A percentile compares a stretch with the other conserved stretches of the same genome.
Evolutionary conservation across 2,329 filamentous ascomycete species (phyloP).

Genomic region (Exserohilum rostratum): DNA sequence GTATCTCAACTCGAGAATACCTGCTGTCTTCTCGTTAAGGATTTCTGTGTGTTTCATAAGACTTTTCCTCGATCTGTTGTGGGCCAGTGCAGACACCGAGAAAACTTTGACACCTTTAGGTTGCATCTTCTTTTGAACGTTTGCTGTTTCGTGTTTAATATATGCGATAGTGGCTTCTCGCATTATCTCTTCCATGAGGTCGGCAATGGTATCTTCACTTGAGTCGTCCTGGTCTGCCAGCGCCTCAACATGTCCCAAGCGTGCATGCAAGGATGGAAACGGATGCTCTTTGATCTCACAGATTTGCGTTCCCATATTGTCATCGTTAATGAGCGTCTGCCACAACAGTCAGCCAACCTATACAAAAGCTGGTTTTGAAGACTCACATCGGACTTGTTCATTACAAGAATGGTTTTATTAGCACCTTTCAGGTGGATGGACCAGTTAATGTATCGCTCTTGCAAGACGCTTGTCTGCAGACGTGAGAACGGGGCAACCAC

Average conservation of each 20-base stretch:
- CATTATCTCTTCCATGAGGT: neutral
- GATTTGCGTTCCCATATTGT: neutral
- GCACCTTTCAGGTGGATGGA: constrained; percentile 14
- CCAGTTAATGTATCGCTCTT: constrained; percentile 6
- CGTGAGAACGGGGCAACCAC: constrained; percentile 13
- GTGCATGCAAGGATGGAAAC: neutral
- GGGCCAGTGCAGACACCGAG: constrained; percentile 3
- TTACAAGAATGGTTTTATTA: constrained; percentile 13
- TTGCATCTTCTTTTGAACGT: constrained; percentile 1
- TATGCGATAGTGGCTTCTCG: constrained; percentile 3
- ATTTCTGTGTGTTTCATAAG: neutral
- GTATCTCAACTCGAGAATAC: constrained; percentile 6
- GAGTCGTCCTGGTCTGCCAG: neutral
- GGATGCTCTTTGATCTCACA: constrained; percentile 5
- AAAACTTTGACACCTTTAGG: constrained; percentile 8
- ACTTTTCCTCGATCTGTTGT: neutral
- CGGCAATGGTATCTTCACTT: neutral
- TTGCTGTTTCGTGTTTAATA: constrained; percentile 7
- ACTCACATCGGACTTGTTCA: constrained; percentile 22
- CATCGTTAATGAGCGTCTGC: constrained; percentile 4
- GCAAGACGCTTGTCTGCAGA: constrained; percentile 2
- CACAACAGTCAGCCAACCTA: neutral
- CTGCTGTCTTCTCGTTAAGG: constrained; percentile 1
- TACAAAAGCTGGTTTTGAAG: neutral
- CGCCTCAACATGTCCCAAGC: neutral